phyloP scores from a whole-genome alignment of 768 basidiomycete genomes.

The Mycena filopes region DNA sequence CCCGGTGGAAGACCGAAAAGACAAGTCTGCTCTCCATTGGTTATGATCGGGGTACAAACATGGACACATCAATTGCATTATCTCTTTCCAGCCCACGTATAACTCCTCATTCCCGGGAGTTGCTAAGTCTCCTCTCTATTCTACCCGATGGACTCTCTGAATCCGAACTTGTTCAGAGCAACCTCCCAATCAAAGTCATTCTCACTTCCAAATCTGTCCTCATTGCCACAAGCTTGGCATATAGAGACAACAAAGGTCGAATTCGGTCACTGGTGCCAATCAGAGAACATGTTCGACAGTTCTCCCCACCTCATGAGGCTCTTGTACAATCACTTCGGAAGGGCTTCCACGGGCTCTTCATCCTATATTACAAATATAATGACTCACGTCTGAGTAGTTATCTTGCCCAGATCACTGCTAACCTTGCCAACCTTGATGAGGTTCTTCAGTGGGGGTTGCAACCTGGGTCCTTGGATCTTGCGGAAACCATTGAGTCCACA shows the following conservation, averaged over 20 bases:
- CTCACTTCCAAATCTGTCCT: neutral
- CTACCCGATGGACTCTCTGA: neutral
- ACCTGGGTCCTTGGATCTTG: too few species aligned
- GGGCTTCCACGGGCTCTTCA: neutral
- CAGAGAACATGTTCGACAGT: neutral
- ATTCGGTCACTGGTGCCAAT: too few species aligned
- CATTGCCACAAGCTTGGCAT: neutral
- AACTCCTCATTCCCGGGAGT: neutral
- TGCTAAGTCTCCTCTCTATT: neutral
- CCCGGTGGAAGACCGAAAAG: too few species aligned
- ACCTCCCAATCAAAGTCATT: neutral
- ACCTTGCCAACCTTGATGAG: too few species aligned
- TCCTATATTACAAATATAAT: neutral
- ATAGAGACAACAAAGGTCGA: neutral
- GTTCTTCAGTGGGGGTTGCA: too few species aligned
- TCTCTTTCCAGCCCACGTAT: slow-evolving; percentile 8
- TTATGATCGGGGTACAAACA: slow-evolving; percentile 7
- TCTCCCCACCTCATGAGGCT: neutral
- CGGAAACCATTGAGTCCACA: too few species aligned
- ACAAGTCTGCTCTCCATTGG: slow-evolving; percentile 13
- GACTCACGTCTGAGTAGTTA: too few species aligned
- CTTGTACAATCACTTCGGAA: neutral
- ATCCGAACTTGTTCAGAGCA: neutral
- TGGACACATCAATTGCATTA: slow-evolving; percentile 6
- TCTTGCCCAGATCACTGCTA: neutral